Evolutionary conservation across 2,329 filamentous ascomycete species (phyloP).

Genomic region (Ascochyta koolunga): DNA sequence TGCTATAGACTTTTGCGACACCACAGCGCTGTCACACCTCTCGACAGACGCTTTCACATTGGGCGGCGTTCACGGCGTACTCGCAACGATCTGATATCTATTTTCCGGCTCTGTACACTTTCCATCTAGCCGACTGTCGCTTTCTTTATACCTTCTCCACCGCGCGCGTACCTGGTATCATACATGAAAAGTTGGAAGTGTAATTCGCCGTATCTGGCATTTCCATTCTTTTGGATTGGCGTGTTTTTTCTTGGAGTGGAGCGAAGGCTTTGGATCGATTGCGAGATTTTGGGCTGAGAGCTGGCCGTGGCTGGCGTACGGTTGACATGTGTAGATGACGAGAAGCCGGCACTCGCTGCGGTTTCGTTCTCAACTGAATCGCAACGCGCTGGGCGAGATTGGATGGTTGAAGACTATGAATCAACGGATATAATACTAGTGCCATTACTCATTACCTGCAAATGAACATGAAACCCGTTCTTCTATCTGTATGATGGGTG

Average conservation of each 20-base stretch:
- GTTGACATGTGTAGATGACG: constrained; percentile 13
- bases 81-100: constrained; percentile 12
- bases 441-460: too few species aligned
- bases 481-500: too few species aligned
- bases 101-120: constrained; percentile 18
- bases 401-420: constrained; percentile 20
- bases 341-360: constrained; percentile 10
- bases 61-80: constrained; percentile 44
- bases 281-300: neutral
- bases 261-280: constrained; percentile 7
- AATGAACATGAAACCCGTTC: too few species aligned
- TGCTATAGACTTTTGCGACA: constrained; percentile 34
- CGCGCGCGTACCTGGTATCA: constrained; percentile 29
- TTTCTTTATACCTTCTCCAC: constrained; percentile 19
- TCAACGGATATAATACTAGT: constrained; percentile 13
- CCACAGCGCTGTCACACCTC: constrained; percentile 18
- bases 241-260: constrained; percentile 12
- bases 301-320: constrained; percentile 9
- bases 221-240: constrained; percentile 5
- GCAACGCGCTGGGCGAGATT: constrained; percentile 19
- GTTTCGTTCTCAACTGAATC: constrained; percentile 15
- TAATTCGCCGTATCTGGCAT: constrained; percentile 33
- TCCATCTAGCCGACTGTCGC: constrained; percentile 19
- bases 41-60: constrained; percentile 31
- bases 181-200: constrained; percentile 33